phyloP scores from a whole-genome alignment of 2,329 filamentous ascomycete species.

The Aspergillus ochraceus region DNA sequence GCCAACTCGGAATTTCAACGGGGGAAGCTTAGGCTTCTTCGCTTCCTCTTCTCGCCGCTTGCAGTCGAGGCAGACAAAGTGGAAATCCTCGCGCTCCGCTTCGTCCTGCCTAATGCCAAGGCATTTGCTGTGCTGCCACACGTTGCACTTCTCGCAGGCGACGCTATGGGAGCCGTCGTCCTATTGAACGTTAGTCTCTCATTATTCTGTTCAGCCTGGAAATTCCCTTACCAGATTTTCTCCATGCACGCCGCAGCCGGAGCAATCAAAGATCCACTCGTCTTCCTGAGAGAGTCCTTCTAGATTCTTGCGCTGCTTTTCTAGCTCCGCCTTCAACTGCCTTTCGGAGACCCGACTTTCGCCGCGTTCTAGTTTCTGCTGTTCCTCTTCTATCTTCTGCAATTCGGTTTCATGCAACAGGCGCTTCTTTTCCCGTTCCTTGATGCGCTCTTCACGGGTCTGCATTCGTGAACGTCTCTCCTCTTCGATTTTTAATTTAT shows the following conservation, averaged over 20 bases:
- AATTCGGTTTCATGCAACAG: constrained; percentile 83
- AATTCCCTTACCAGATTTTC: constrained; percentile 62
- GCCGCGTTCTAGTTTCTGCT: constrained; percentile 58
- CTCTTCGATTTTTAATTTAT: constrained; percentile 64
- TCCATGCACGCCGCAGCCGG: constrained; percentile 81
- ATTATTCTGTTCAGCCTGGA: neutral
- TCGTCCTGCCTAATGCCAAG: constrained; percentile 75
- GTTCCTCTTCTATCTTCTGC: constrained; percentile 73
- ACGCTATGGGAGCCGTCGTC: constrained; percentile 94
- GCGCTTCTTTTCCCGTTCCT: constrained; percentile 80
- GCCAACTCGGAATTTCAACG: constrained; percentile 59
- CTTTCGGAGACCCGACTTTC: constrained; percentile 71
- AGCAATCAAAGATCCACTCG: constrained; percentile 92
- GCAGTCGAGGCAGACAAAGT: constrained; percentile 81
- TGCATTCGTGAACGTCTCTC: constrained; percentile 77
- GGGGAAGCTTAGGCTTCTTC: constrained; percentile 61
- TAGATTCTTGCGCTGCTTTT: constrained; percentile 74
- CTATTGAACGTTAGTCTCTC: constrained; percentile 35
- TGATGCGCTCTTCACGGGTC: constrained; percentile 81
- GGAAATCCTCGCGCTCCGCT: constrained; percentile 82
- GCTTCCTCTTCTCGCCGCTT: constrained; percentile 65
- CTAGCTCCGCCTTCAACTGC: constrained; percentile 77
- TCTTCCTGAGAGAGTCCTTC: constrained; percentile 73
- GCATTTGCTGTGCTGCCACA: constrained; percentile 97
- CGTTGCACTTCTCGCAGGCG: constrained; percentile 87